Evolutionary conservation across 805 yeast genomes (phyloP).

Genomic region (Wickerhamomyces silvicola): DNA sequence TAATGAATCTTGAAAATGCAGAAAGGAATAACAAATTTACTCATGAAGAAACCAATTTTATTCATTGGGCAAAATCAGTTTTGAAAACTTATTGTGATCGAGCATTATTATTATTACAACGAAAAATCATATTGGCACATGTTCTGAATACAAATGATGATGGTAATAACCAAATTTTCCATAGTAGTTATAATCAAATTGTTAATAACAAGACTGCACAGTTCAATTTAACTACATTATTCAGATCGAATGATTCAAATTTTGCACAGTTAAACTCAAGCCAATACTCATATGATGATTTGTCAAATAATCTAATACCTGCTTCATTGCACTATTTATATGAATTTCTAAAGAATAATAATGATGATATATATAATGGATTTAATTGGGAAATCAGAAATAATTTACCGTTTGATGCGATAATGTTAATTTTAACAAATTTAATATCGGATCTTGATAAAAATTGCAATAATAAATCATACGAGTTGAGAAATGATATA

Average conservation of each 20-base stretch:
- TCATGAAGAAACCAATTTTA: conserved; percentile 32
- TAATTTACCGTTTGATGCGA: conserved; percentile 55
- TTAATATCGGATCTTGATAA: conserved; percentile 42
- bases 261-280: conserved; percentile 6
- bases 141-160: conserved; percentile 21
- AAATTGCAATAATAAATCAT: conserved; percentile 21
- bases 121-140: conserved; percentile 28
- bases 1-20: conserved; percentile 32
- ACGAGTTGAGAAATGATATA: conserved; percentile 28
- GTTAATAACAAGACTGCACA: conserved; percentile 21
- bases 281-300: conserved; percentile 42
- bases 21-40: conserved; percentile 31
- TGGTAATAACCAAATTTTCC: conserved; percentile 19
- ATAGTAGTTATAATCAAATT: conserved; percentile 23
- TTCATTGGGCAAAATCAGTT: conserved; percentile 41
- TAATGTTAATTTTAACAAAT: conserved; percentile 45
- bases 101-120: conserved; percentile 36
- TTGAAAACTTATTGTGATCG: conserved; percentile 50
- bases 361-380: conserved; percentile 39
- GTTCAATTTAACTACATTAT: conserved; percentile 19
- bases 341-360: conserved; percentile 46
- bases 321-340: conserved; percentile 50
- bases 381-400: conserved; percentile 58
- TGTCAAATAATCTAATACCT: conserved; percentile 48
- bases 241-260: conserved; percentile 10